Percentiles rank a stretch among this genome's conserved stretches.
phyloP scores from a whole-genome alignment of 2,329 filamentous ascomycete species.

The Aspergillus chevalieri region DNA sequence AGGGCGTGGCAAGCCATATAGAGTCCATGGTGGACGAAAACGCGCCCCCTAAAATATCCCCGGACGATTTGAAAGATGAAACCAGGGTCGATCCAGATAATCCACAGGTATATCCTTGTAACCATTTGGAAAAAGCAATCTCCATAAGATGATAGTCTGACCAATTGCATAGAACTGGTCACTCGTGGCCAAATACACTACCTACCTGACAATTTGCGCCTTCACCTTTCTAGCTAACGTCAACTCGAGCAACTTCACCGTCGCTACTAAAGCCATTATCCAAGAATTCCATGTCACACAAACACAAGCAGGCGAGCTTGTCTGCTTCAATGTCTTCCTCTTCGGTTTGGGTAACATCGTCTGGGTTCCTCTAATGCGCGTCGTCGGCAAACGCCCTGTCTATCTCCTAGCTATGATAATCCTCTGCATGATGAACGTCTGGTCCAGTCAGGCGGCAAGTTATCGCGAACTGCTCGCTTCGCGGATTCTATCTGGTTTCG shows the following conservation, averaged over 20 bases:
- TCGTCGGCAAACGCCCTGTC: slow-evolving; percentile 32
- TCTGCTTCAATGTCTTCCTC: slow-evolving; percentile 22
- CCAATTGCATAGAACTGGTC: slow-evolving; percentile 16
- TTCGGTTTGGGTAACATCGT: slow-evolving; percentile 20
- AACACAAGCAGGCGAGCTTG: slow-evolving; percentile 18
- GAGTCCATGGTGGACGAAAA: background rate
- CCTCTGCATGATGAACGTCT: slow-evolving; percentile 29
- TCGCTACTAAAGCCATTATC: slow-evolving; percentile 27
- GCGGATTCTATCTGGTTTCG: slow-evolving; percentile 22
- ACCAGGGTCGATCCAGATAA: slow-evolving; percentile 8
- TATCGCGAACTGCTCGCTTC: slow-evolving; percentile 22
- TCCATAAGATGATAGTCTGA: background rate
- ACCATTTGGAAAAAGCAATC: background rate
- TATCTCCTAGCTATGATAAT: slow-evolving; percentile 29
- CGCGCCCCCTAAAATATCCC: background rate
- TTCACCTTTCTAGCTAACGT: slow-evolving; percentile 37
- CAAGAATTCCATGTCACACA: slow-evolving; percentile 22
- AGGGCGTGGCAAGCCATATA: background rate
- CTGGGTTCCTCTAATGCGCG: slow-evolving; percentile 21
- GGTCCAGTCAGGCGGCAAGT: slow-evolving; percentile 23
- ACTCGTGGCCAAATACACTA: slow-evolving; percentile 13
- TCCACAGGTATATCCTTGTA: slow-evolving; percentile 10
- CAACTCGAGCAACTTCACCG: slow-evolving; percentile 35
- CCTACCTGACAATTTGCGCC: slow-evolving; percentile 32
- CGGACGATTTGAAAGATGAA: background rate